Conservation (phyloP, 2,329 filamentous ascomycete species). For the Diaporthe humulicola region DNA sequence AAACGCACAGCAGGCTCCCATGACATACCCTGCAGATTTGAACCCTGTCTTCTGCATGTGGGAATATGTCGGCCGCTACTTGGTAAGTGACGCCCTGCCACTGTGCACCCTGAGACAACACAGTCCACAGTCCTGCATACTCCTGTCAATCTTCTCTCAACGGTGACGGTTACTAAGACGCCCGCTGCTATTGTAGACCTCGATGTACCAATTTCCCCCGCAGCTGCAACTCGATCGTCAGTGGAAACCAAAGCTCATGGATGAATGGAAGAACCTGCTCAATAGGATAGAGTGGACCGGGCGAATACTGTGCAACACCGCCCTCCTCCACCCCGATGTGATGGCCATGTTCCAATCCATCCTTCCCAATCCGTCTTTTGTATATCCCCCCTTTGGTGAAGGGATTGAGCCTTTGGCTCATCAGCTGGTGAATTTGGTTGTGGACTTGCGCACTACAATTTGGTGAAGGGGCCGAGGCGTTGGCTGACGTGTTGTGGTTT, state of each 20-base stretch:
- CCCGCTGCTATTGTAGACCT: background rate
- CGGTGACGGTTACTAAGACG: background rate
- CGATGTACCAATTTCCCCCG: too few relatives aligned
- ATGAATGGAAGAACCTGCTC: background rate
- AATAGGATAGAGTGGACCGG: background rate
- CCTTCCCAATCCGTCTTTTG: too few relatives aligned
- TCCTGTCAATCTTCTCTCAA: background rate
- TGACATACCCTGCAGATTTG: background rate
- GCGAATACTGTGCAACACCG: background rate
- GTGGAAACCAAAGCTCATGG: too few relatives aligned
- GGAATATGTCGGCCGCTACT: background rate
- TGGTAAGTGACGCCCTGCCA: background rate
- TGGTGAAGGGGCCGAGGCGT: background rate
- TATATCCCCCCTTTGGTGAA: too few relatives aligned
- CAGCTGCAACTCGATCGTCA: too few relatives aligned
- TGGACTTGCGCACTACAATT: background rate
- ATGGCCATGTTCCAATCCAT: too few relatives aligned
- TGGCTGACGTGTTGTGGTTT: background rate
- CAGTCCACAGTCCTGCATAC: too few relatives aligned
- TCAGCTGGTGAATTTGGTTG: background rate
- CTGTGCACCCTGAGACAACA: background rate
- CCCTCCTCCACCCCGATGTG: too few relatives aligned
- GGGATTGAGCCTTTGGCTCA: too few relatives aligned
- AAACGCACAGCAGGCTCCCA: background rate
- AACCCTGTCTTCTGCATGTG: slow-evolving; percentile 18